Base-by-base conservation (phyloP, 768 basidiomycete species). In the Solioccasus polychromus region DNA sequence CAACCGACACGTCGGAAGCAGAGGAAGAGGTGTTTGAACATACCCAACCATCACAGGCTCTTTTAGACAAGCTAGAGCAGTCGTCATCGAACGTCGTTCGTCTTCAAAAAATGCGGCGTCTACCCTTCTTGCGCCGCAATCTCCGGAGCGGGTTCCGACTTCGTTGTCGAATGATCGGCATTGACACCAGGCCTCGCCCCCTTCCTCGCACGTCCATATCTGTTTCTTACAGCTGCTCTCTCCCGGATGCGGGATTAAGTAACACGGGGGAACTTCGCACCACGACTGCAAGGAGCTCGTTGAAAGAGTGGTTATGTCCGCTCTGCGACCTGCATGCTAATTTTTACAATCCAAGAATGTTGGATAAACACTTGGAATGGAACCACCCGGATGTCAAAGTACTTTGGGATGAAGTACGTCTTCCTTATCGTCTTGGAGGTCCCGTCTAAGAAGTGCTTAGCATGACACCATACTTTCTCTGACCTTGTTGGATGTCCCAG, bases 71-170 rank as follows among this genome's bases (percentile, higher is more conserved):
- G 11, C 47, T 76, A 11, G 65, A 73, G 41, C 47, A 48, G 11
- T 45, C 73, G 15, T 61, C 62, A 0, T 54, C 64, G 2, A 48
- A 67, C 1, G 52, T 59, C 3, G 47, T 69, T 34, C 69, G 68
- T 17, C 67, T 78, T 61, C 70, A 71, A 28, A 58, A 56, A 19
- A 63, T 66, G 10, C 52, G 49, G 14, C 67, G 66, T 40, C 69
- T 84, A 5, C 84, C 84, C 0, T 86, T 85, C 56, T 66, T 83
- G 18, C 65, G 59, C 22, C 76, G 79, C 10, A 79, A 77, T 51
- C 54, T 86, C 15, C 68, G 71, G 12, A 53, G 39, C 3, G 77
- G 78, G 2, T 85, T 85, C 55, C 48, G 44, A n/a, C 30, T 48
- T 17, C 68, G 68, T 18, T 85, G 81, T 55, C 50, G 43, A 23